These are phyloP conservation scores for Cladophialophora bantiana DNA, from an alignment of 2,329 filamentous ascomycete species.

Conservation along the genomic window DNA sequence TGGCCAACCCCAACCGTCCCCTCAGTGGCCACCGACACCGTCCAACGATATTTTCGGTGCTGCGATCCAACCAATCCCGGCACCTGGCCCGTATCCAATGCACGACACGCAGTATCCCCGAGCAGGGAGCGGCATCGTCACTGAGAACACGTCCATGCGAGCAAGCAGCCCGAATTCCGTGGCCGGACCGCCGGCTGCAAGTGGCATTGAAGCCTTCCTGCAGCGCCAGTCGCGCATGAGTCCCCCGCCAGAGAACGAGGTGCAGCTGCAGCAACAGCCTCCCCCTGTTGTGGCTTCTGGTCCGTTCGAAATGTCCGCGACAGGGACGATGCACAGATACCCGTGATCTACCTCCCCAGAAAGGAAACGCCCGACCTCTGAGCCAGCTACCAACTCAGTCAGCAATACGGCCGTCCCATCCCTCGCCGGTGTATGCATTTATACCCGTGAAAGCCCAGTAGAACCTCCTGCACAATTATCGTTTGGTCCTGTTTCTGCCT, in stretches of 20 bases:
- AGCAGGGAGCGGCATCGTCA: neutral
- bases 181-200: neutral
- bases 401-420: too few species aligned
- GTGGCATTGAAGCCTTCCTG: constrained; percentile 27
- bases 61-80: neutral
- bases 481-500: too few species aligned
- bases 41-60: constrained; percentile 25
- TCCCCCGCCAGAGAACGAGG: constrained; percentile 23
- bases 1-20: constrained; percentile 7
- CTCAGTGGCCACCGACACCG: constrained; percentile 7
- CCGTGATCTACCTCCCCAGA: neutral
- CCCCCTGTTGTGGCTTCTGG: neutral
- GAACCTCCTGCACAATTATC: too few species aligned
- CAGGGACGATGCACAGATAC: constrained; percentile 10
- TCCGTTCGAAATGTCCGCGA: constrained; percentile 20
- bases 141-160: constrained; percentile 9
- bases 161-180: constrained; percentile 26
- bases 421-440: neutral
- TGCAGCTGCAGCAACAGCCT: neutral
- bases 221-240: constrained; percentile 26
- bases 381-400: too few species aligned
- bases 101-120: neutral
- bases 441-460: neutral
- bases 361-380: too few species aligned
- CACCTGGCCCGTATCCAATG: neutral